Percentiles rank a stretch among this genome's conserved stretches.
Evolutionary conservation across 176 grass and related monocot genomes (phyloP).

Genomic region (Oryza brachyantha): DNA sequence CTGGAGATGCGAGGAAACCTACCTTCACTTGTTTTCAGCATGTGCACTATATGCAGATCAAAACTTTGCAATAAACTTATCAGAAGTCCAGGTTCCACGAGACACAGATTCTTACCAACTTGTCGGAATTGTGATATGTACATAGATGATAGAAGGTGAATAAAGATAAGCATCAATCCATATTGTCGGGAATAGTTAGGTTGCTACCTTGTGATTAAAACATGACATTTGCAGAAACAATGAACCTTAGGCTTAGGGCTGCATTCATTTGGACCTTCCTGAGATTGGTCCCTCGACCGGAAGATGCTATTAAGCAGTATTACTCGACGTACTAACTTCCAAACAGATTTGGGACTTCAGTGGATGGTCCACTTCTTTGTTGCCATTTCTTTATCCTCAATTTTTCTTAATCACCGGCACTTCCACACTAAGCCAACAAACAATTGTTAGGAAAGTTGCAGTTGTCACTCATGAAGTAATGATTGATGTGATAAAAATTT

Average conservation of each 20-base stretch:
- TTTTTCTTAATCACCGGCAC: not conserved
- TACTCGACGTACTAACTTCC: slow-evolving; percentile 26
- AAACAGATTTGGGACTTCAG: not conserved
- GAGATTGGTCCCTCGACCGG: slow-evolving; percentile 1
- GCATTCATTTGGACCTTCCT: slow-evolving; percentile 21
- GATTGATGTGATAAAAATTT: slow-evolving; percentile 16
- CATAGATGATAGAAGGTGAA: not conserved
- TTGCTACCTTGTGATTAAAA: slow-evolving; percentile 7
- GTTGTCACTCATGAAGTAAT: not conserved
- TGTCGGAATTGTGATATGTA: not conserved
- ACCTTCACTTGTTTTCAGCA: not conserved
- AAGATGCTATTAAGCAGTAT: slow-evolving; percentile 11
- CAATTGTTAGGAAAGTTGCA: slow-evolving; percentile 13
- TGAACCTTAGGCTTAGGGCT: slow-evolving; percentile 32
- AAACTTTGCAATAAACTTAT: not conserved
- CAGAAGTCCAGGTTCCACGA: not conserved
- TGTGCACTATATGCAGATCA: not conserved
- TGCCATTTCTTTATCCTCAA: slow-evolving; percentile 8
- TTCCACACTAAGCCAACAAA: slow-evolving; percentile 1
- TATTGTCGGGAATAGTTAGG: slow-evolving; percentile 3
- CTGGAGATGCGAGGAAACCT: not conserved
- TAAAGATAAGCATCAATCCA: slow-evolving; percentile 8
- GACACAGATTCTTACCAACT: not conserved
- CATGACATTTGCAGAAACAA: slow-evolving; percentile 7
- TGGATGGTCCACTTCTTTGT: slow-evolving; percentile 31